Evolutionary conservation across 75 land plant species (phyloP).

Genomic region (Ceratopteris richardii): DNA sequence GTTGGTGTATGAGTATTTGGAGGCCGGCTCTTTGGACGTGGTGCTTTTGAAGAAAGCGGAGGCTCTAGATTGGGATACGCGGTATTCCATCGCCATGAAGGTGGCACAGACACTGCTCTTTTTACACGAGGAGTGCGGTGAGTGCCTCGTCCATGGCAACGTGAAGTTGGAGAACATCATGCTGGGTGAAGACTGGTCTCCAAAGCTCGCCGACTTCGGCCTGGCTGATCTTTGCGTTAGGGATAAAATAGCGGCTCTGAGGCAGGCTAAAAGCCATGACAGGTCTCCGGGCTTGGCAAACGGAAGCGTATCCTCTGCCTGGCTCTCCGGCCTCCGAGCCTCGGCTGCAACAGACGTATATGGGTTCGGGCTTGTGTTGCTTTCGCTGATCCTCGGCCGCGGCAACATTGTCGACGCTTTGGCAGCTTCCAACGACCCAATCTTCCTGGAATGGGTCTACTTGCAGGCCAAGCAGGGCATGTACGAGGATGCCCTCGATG

Average conservation of each 20-base stretch:
- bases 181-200: conserved; percentile 5
- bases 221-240: conserved; percentile 2
- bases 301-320: not conserved
- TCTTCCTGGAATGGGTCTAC: conserved; percentile 1
- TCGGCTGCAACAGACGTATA: conserved; percentile 1
- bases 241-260: not conserved
- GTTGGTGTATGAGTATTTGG: conserved; percentile 21
- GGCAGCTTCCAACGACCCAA: not conserved
- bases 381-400: not conserved
- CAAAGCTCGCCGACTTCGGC: conserved; percentile 12
- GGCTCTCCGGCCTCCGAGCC: not conserved
- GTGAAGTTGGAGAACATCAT: conserved; percentile 10
- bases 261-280: not conserved
- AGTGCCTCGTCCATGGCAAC: conserved; percentile 6
- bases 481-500: conserved; percentile 3
- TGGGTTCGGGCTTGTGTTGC: conserved; percentile 2
- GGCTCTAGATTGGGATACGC: not conserved
- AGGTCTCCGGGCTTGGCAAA: not conserved
- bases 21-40: conserved; percentile 2
- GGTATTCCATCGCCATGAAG: not conserved
- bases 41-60: not conserved
- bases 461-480: conserved; percentile 3
- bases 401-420: conserved; percentile 5
- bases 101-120: not conserved
- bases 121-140: conserved; percentile 14